A percentile compares a stretch with the other conserved stretches of the same genome.
Evolutionary conservation across 306 rosid genomes (phyloP).

Genomic region (Vigna hirtella): DNA sequence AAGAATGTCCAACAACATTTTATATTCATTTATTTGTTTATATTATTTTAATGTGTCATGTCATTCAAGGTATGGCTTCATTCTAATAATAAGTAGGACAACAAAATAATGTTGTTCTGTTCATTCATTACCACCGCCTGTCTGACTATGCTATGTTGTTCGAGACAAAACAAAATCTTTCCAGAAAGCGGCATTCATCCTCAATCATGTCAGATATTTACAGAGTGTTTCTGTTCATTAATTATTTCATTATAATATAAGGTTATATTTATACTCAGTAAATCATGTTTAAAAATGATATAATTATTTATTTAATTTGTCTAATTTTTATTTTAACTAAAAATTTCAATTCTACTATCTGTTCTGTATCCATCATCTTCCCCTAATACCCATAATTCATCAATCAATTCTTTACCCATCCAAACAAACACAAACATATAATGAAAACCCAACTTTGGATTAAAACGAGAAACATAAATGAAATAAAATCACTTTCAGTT

Average conservation of each 20-base stretch:
- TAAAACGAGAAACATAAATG: neutral
- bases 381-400: too few species aligned
- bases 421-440: too few species aligned
- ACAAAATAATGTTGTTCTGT: neutral
- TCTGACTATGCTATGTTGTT: neutral
- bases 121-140: slow-evolving; percentile 28
- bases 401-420: too few species aligned
- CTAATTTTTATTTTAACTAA: too few species aligned
- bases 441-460: neutral
- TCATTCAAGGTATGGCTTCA: neutral
- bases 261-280: too few species aligned
- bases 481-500: slow-evolving; percentile 1
- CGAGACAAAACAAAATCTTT: neutral
- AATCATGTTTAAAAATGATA: too few species aligned
- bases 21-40: neutral
- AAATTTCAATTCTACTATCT: too few species aligned
- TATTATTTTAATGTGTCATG: neutral
- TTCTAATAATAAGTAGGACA: neutral
- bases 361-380: too few species aligned
- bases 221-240: neutral
- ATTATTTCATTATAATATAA: neutral
- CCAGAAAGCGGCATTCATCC: neutral
- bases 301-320: too few species aligned
- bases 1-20: neutral
- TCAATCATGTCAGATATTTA: neutral